Evolutionary conservation across 2,329 filamentous ascomycete species (phyloP), one percentile per base, ranked within the genome.

Genomic region (Colletotrichum gloeosporioides): DNA sequence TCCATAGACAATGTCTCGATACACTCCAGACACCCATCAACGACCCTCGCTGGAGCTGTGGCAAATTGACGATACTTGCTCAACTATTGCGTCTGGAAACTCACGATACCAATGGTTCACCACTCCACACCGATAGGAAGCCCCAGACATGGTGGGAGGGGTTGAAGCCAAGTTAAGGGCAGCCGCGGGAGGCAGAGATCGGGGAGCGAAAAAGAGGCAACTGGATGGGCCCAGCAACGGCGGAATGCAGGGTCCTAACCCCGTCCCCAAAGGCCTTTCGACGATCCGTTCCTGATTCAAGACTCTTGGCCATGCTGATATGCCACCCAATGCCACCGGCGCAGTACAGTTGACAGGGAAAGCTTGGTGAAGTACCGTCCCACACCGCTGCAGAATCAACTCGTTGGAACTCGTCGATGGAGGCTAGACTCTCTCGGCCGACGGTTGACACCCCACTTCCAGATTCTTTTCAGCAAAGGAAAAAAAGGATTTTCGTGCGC

Each of bases 381-480:
- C 73, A 76, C 70, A 73, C 64, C 64, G 59, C 73, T 73, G 73
- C 70, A 76, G 70, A 65, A 76, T 61, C 44, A 69, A 68, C 64
- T 59, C 64, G 34, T 32, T 63, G 36, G 44, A 68, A 44, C 39
- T 49, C 53, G 22, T 71, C 59, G 73, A 73, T 36, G 59, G 65
- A 76, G 73, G 73, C 73, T 76, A 76, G 73, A 76, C 64, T 65
- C 29, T 76, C 70, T 65, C 64, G 64, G 57, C 73, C 70, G 70
- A 73, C 64, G n/a, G 34, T 59, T 31, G 12, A 65, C 16, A 49
- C 70, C 29, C 72, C 73, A 69, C 64, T 49, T 31, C 9, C 9
- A 65, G 36, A 39, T 55, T n/a, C 44, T 59, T 76, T 39, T 53
- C 70, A 55, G 39, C 59, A 65, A 65, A 71, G 55, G 25, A 68